phyloP scores from a whole-genome alignment of 805 yeast genomes.

The Wickerhamomyces queroliae region DNA sequence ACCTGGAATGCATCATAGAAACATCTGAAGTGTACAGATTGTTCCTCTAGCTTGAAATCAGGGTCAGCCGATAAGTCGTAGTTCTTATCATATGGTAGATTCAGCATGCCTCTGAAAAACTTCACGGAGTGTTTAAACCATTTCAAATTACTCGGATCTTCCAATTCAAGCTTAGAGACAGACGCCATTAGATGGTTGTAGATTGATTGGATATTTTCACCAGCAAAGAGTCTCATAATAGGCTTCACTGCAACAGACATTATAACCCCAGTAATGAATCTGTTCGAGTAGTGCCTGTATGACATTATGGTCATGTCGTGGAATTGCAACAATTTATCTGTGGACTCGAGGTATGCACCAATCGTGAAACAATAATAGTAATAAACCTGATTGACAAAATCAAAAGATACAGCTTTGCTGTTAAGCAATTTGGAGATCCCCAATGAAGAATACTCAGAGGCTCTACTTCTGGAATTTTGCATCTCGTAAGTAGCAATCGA shows the following conservation, averaged over 20 bases:
- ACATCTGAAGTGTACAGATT: constrained; percentile 8
- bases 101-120: constrained; percentile 6
- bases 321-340: constrained; percentile 27
- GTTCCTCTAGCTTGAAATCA: background rate
- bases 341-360: constrained; percentile 37
- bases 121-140: constrained; percentile 11
- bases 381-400: constrained; percentile 32
- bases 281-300: constrained; percentile 12
- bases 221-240: constrained; percentile 6
- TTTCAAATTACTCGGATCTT: constrained; percentile 4
- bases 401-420: constrained; percentile 27
- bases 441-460: constrained; percentile 35
- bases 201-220: constrained; percentile 7
- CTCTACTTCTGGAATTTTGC: constrained; percentile 26
- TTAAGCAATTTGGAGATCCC: constrained; percentile 34
- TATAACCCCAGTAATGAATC: constrained; percentile 8
- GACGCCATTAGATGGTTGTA: constrained; percentile 10
- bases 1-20: constrained; percentile 8
- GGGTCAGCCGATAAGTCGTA: constrained; percentile 9
- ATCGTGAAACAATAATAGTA: constrained; percentile 35
- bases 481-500: constrained; percentile 32
- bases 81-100: constrained; percentile 14
- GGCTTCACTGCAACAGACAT: constrained; percentile 13
- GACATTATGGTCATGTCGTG: constrained; percentile 17
- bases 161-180: constrained; percentile 9